Evolutionary conservation across 2,329 filamentous ascomycete species (phyloP).

Genomic region (Penicillium sp.): DNA sequence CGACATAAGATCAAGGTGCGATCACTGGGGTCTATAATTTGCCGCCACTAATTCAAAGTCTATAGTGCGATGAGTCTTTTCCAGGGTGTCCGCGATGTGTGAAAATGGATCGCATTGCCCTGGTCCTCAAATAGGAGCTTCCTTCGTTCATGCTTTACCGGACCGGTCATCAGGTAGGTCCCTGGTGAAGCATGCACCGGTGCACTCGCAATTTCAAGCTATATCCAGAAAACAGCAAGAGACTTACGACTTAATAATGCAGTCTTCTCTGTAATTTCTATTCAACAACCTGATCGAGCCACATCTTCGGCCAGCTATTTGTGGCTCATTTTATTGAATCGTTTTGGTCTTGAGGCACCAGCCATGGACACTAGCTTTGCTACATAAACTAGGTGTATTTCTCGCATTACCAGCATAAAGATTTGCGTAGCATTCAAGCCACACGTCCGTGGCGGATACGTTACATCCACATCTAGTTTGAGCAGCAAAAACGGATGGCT

Average conservation of each 20-base stretch:
- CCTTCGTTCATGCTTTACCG: conserved; percentile 7
- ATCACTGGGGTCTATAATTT: not conserved
- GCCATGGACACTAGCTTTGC: conserved; percentile 1
- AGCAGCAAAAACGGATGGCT: conserved; percentile 34
- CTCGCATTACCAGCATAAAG: not conserved
- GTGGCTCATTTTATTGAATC: conserved; percentile 13
- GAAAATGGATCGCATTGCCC: conserved; percentile 2
- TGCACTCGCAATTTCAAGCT: not conserved
- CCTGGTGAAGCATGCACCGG: not conserved
- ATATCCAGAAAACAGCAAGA: not conserved
- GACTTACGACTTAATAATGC: not conserved
- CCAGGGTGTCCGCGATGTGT: conserved; percentile 5
- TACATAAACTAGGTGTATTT: not conserved
- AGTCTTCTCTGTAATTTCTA: not conserved
- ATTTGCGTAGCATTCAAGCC: conserved; percentile 2
- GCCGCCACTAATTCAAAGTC: not conserved
- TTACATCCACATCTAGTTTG: conserved; percentile 30
- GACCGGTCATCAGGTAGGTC: not conserved
- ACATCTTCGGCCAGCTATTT: conserved; percentile 8
- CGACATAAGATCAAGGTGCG: conserved; percentile 8
- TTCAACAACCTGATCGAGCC: conserved; percentile 2
- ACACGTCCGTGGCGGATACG: conserved; percentile 32
- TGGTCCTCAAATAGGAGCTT: conserved; percentile 6
- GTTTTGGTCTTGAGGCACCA: conserved; percentile 6
- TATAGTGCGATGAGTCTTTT: conserved; percentile 6